Percentiles rank a stretch among this genome's conserved stretches.
Evolutionary conservation across 2,329 filamentous ascomycete genomes (phyloP).

Genomic region (Fusarium devonianum): DNA sequence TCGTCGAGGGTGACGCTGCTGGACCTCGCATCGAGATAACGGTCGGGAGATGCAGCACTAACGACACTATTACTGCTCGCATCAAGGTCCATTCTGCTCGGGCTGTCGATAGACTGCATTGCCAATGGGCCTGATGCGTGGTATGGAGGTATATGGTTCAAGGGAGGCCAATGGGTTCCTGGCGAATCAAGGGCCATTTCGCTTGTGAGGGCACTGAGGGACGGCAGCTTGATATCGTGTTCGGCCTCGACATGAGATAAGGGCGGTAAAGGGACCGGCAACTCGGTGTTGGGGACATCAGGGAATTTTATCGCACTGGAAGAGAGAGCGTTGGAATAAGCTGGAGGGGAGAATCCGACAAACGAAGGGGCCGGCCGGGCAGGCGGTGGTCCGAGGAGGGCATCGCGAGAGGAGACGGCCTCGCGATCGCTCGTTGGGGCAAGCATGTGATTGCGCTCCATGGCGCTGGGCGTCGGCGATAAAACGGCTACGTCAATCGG

Average conservation of each 20-base stretch:
- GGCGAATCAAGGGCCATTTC: conserved; percentile 39
- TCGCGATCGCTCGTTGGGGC: conserved; percentile 37
- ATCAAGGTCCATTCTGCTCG: conserved; percentile 59
- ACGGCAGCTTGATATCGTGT: conserved; percentile 45
- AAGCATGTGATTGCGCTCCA: conserved; percentile 59
- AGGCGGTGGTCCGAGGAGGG: conserved; percentile 40
- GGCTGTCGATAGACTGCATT: conserved; percentile 52
- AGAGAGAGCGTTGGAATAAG: conserved; percentile 32
- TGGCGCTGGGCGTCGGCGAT: conserved; percentile 42
- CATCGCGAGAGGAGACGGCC: conserved; percentile 35
- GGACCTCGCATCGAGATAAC: conserved; percentile 53
- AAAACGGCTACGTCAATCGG: conserved; percentile 40
- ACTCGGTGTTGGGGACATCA: conserved; percentile 41
- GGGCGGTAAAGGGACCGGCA: conserved; percentile 34
- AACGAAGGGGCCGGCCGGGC: conserved; percentile 35
- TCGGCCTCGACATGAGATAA: conserved; percentile 37
- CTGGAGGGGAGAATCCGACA: conserved; percentile 38
- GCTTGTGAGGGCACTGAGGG: conserved; percentile 47
- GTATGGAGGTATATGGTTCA: conserved; percentile 59
- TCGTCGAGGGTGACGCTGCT: conserved; percentile 68
- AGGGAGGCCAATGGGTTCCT: conserved; percentile 53
- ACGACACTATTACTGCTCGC: conserved; percentile 50
- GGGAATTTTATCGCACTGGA: conserved; percentile 41
- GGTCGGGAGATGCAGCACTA: conserved; percentile 56
- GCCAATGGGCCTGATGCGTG: conserved; percentile 36